A percentile compares a stretch with the other conserved stretches of the same genome.
These are phyloP conservation scores for Xylaria sp. DNA, from an alignment of 2,329 filamentous ascomycete genomes.

Conservation along the genomic window DNA sequence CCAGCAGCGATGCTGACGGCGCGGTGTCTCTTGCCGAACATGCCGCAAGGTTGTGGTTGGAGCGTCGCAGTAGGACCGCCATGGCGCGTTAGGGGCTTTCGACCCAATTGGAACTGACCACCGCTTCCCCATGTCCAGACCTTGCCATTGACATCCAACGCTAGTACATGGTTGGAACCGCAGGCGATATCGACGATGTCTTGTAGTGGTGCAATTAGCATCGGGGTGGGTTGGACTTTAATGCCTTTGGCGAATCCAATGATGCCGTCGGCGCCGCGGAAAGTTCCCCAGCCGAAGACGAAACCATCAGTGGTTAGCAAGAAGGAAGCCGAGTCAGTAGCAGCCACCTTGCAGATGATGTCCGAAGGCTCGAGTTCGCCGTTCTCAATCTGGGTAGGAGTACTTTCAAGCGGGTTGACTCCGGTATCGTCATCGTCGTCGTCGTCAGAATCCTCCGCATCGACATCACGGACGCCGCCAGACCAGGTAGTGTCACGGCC, in stretches of 20 bases:
- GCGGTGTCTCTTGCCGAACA: constrained; percentile 64
- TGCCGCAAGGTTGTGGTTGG: constrained; percentile 56
- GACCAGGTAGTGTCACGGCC: constrained; percentile 75
- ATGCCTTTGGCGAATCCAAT: constrained; percentile 70
- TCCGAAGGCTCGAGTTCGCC: constrained; percentile 70
- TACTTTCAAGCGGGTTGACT: constrained; percentile 78
- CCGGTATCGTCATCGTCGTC: constrained; percentile 70
- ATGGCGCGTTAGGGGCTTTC: constrained; percentile 62
- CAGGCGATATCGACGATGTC: constrained; percentile 71
- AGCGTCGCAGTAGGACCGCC: constrained; percentile 45
- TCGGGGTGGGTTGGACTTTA: constrained; percentile 59
- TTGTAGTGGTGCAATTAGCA: constrained; percentile 66
- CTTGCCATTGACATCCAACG: constrained; percentile 75
- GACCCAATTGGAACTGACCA: constrained; percentile 77
- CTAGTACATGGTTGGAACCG: constrained; percentile 76
- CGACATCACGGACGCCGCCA: constrained; percentile 69
- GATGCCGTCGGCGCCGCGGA: constrained; percentile 68
- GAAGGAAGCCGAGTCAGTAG: constrained; percentile 72
- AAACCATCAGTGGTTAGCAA: constrained; percentile 71
- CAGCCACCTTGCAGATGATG: constrained; percentile 69
- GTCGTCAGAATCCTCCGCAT: constrained; percentile 54
- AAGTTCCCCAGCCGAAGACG: constrained; percentile 77
- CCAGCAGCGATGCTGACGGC: constrained; percentile 67
- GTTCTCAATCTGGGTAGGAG: constrained; percentile 69
- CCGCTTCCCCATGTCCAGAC: constrained; percentile 84